Base-by-base conservation (phyloP, 2,329 filamentous ascomycete species). In the Sclerotinia minor region DNA sequence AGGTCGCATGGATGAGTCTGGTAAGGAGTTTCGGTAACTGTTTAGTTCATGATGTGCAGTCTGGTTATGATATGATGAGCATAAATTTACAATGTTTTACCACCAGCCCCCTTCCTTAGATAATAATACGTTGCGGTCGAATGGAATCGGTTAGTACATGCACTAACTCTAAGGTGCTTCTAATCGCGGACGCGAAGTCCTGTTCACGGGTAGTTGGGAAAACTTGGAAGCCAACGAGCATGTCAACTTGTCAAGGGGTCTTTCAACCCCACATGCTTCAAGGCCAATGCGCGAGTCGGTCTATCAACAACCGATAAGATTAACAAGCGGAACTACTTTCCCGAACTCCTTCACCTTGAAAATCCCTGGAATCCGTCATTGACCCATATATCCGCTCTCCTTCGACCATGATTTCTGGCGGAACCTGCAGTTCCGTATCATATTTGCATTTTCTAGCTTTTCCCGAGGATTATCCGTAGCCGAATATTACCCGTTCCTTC, bases 11-110 rank as follows among this genome's bases (percentile, higher is more conserved):
- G 32, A 32, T 52, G 15, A 52, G n/a, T 44, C n/a, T 15, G 24
- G 55, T 38, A 45, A 26, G 65, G 55, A 53, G 47, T 67, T 67
- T 44, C 21, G 55, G 47, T 35, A 50, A 49, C 47, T 38, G 32
- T 15, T 57, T 38, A 32, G 47, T 35, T 32, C 29, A 45, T 45
- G 47, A 35, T 35, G 24, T 52, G 38, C 7, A 45, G 32, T 44
- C 45, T 53, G 32, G 5, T 63, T 67, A 67, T 32, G 65, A 67
- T n/a, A 63, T 63, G 61, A 67, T 67, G 65, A 61, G 53, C 38
- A 17, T n/a, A 38, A 55, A 55, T n/a, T 35, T 53, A 44, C 41
- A 11, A 52, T 61, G 26, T 61, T 58, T 66, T 53, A 11, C 47
- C 24, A 19, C 8, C 19, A 52, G 32, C 35, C 55, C 55, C 54